Evolutionary conservation across 192 early-diverging fungal genomes (phyloP), one percentile per base, ranked within the genome.

Genomic region (Pilobolus umbonatus): DNA sequence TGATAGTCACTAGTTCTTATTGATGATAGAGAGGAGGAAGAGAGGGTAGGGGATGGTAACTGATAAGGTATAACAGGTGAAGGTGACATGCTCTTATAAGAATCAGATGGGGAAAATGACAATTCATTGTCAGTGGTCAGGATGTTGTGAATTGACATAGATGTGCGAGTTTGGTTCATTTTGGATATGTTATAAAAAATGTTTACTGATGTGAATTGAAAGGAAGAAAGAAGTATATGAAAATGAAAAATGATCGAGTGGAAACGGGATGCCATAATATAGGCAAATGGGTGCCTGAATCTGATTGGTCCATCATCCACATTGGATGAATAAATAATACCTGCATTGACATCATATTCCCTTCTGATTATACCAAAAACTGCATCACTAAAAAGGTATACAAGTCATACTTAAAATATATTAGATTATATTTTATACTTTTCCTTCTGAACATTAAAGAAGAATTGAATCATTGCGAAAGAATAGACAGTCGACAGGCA

Each of bases 71-170:
- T 49, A 24, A 49, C 29, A 5, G 26, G 25, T 49, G 52, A 35
- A 11, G 32, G 52, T 22, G 52, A 54, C 38, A 19, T 31, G 38
- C 52, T 54, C 6, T 17, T 38, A 12, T 6, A 54, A 5, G 52
- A 54, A 14, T 54, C 52, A 35, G 52, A 35, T 54, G 52, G 52
- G 15, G 52, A 54, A 24, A 54, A 26, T 38, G 52, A 35, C 22
- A 32, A 19, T 2, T 21, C 32, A 1, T 25, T 17, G 12, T 54
- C 38, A 21, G 31, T 54, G 10, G 35, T 35, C 4, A 54, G 34
- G 21, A 54, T 54, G 12, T 31, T 11, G 12, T 36, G 21, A 21
- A 54, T 54, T 25, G 52, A 54, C 52, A 54, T 54, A 32, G 34
- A 54, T 3, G 19, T 36, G 17, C 35, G 35, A 22, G 32, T 32